Evolutionary conservation across 2,329 filamentous ascomycete species (phyloP).

Genomic region (Penicillium sp.): DNA sequence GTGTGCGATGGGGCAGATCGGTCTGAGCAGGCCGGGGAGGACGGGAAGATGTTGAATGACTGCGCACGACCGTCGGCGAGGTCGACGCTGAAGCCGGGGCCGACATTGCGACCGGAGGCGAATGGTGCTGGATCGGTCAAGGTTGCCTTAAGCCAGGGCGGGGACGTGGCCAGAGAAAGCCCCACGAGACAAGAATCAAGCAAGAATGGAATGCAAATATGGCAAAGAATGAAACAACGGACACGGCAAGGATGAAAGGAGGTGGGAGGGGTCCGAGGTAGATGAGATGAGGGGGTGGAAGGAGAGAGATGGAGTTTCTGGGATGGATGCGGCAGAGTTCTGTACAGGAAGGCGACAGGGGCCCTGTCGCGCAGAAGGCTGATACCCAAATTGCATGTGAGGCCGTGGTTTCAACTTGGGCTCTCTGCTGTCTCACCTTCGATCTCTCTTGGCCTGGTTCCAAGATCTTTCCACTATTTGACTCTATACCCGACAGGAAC

Average conservation of each 20-base stretch:
- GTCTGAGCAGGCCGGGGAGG: constrained; percentile 41
- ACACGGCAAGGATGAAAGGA: background rate
- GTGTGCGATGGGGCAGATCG: constrained; percentile 47
- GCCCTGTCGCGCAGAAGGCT: background rate
- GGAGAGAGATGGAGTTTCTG: background rate
- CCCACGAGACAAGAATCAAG: constrained; percentile 1
- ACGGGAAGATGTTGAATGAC: constrained; percentile 49
- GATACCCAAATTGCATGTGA: background rate
- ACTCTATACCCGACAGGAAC: background rate
- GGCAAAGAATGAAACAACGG: background rate
- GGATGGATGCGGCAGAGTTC: background rate
- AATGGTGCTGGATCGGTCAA: constrained; percentile 14
- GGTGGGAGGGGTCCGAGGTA: background rate
- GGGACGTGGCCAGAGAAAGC: constrained; percentile 12
- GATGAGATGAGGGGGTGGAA: background rate
- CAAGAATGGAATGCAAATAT: constrained; percentile 6
- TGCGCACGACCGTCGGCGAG: constrained; percentile 49
- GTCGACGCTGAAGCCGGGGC: constrained; percentile 47
- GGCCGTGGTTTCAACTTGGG: background rate
- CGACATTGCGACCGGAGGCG: constrained; percentile 37
- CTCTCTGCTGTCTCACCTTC: background rate
- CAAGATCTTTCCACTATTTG: background rate
- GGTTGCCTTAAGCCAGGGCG: constrained; percentile 1
- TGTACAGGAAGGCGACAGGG: background rate
- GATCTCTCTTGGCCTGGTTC: background rate